Evolutionary conservation across 768 basidiomycete genomes (phyloP), one percentile per base, ranked within the genome.

Genomic region (Suillus alpinus): DNA sequence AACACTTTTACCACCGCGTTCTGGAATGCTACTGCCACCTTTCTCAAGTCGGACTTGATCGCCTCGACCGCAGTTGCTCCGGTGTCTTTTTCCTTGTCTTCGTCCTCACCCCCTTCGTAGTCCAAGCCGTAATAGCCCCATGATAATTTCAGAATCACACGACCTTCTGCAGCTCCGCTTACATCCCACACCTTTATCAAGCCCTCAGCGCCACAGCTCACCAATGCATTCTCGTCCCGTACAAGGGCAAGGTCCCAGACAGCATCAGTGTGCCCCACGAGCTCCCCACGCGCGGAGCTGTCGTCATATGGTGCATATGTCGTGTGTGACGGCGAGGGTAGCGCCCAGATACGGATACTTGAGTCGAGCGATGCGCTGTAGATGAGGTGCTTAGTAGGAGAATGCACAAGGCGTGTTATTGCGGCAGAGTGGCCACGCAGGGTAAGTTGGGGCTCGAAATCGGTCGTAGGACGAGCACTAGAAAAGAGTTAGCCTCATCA

Each of bases 311-410:
- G 88, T 1, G 92, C 91, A 74, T 98, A 99, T 16, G 95, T 93
- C 57, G 93, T 91, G 73, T 94, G 91, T 39, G 86, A 80, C 4
- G 83, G 75, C 8, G 83, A 66, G 8, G 96, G 95, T 37, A 95
- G 77, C 9, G 85, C 84, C 96, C 95, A 98, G 23, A 97, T 81
- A 34, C 93, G 86, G 69, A 98, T 93, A 5, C 94, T 94, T 9
- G 92, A 90, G 73, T 99, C 97, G 47, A 98, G 78, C 0, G 95
- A 97, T 13, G 92, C 94, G 8, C 95, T 95, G 74, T 95, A 96
- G 47, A 99, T 77, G 14, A 90, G 75, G 41, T 86, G 85, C 63
- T 87, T 87, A 9, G 86, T 83, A 2, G 92, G 87, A 2, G 92
- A 85, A 69, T 93, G 86, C 34, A 91, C 83, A 26, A 98, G 81